phyloP scores from a whole-genome alignment of 306 rosid species.

The Trifolium subterraneum region DNA sequence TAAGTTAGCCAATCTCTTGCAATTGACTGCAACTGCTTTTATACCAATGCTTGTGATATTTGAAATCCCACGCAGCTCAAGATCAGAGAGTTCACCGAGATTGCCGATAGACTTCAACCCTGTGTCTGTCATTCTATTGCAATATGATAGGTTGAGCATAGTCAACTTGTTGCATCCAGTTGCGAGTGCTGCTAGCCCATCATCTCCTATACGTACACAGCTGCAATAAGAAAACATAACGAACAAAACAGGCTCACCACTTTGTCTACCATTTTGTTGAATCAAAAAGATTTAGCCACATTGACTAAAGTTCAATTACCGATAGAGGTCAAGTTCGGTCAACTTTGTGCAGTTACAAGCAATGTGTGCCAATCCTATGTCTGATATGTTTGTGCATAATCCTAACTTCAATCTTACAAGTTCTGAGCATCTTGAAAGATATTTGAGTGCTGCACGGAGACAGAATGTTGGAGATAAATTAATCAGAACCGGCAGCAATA shows the following conservation, averaged over 20 bases:
- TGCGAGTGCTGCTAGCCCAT: constrained; percentile 59
- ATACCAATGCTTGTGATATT: constrained; percentile 62
- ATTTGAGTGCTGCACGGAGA: constrained; percentile 58
- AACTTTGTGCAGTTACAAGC: constrained; percentile 60
- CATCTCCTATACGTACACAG: constrained; percentile 65
- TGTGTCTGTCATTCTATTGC: constrained; percentile 60
- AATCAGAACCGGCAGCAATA: constrained; percentile 12
- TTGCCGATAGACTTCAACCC: constrained; percentile 56
- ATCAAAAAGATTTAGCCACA: constrained; percentile 4
- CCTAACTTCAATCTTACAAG: constrained; percentile 63
- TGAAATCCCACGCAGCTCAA: constrained; percentile 64
- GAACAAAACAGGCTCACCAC: constrained; percentile 25
- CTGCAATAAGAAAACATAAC: constrained; percentile 49
- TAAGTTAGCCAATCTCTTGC: constrained; percentile 65
- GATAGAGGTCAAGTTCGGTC: constrained; percentile 70
- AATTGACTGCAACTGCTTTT: constrained; percentile 53
- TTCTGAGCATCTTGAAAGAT: constrained; percentile 59
- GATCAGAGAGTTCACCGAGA: constrained; percentile 55
- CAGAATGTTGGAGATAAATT: constrained; percentile 9
- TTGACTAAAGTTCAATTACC: constrained; percentile 50
- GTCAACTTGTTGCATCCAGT: constrained; percentile 60
- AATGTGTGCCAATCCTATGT: constrained; percentile 65
- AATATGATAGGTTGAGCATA: constrained; percentile 69
- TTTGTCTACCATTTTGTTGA: constrained; percentile 8
- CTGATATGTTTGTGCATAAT: constrained; percentile 69